Conservation (phyloP, 2,329 filamentous ascomycete genomes). For the Fusarium floridanum region DNA sequence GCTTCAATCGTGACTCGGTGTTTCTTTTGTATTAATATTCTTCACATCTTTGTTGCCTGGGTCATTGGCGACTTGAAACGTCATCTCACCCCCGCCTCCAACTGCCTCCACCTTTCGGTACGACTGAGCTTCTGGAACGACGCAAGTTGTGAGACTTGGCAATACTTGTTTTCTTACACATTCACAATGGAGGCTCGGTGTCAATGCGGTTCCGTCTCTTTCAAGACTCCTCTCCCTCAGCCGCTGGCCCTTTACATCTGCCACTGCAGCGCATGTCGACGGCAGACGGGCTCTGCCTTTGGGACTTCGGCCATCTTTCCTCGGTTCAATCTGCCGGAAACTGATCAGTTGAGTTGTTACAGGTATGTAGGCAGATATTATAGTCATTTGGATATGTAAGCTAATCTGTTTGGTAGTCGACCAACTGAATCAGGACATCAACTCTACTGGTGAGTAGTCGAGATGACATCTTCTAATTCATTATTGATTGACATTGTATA, state of each 20-base stretch:
- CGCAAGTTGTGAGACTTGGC: neutral
- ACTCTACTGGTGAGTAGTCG: slow-evolving; percentile 65
- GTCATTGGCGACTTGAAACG: neutral
- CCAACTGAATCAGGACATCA: slow-evolving; percentile 68
- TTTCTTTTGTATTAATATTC: neutral
- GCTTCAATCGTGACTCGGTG: neutral
- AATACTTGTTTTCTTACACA: neutral
- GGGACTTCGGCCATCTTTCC: slow-evolving; percentile 79
- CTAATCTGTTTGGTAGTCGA: slow-evolving; percentile 56
- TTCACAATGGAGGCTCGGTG: slow-evolving; percentile 69
- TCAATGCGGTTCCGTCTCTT: slow-evolving; percentile 73
- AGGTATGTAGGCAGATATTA: slow-evolving; percentile 48
- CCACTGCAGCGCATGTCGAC: slow-evolving; percentile 76
- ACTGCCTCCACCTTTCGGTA: neutral
- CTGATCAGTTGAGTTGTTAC: slow-evolving; percentile 65
- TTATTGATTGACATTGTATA: slow-evolving; percentile 38
- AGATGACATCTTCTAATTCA: neutral
- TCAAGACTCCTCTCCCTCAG: slow-evolving; percentile 70
- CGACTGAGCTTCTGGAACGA: neutral
- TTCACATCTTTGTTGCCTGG: slow-evolving; percentile 6
- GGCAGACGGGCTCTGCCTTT: slow-evolving; percentile 75
- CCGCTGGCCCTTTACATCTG: slow-evolving; percentile 78
- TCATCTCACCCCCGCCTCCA: neutral
- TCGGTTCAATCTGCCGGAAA: slow-evolving; percentile 68
- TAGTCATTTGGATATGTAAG: neutral